Percentiles rank a stretch among this genome's conserved stretches.
These are phyloP conservation scores for Suillus occidentalis DNA, from an alignment of 768 basidiomycete genomes.

Conservation along the genomic window DNA sequence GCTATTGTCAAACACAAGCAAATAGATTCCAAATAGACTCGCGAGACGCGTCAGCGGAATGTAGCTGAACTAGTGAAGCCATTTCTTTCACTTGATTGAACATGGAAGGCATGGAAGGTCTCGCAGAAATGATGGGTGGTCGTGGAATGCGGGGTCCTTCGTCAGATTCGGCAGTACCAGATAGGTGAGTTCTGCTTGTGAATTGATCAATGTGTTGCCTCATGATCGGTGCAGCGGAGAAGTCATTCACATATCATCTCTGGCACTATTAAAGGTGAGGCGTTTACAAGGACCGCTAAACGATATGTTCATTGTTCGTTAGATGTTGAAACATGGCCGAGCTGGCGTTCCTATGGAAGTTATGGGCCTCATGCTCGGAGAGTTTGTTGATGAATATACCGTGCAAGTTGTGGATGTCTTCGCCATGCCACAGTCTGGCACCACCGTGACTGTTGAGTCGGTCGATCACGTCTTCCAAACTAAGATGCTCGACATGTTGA, in stretches of 20 bases:
- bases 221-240: slow-evolving; percentile 59
- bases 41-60: slow-evolving; percentile 42
- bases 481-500: slow-evolving; percentile 98
- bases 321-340: slow-evolving; percentile 99
- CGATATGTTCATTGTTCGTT: slow-evolving; percentile 10
- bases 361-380: slow-evolving; percentile 97
- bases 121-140: slow-evolving; percentile 50
- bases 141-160: slow-evolving; percentile 43
- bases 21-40: slow-evolving; percentile 11
- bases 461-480: slow-evolving; percentile 99
- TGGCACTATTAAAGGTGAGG: slow-evolving; percentile 91
- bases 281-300: not conserved
- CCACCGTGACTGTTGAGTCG: slow-evolving; percentile 95
- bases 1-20: slow-evolving; percentile 24
- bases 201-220: slow-evolving; percentile 10
- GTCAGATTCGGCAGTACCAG: slow-evolving; percentile 59
- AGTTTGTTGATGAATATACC: slow-evolving; percentile 97
- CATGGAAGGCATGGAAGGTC: slow-evolving; percentile 49
- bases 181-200: slow-evolving; percentile 57
- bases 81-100: slow-evolving; percentile 1
- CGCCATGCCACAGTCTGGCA: slow-evolving; percentile 98
- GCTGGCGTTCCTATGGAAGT: slow-evolving; percentile 99
- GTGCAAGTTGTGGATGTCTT: slow-evolving; percentile 96
- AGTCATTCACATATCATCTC: slow-evolving; percentile 94
- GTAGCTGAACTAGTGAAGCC: not conserved